phyloP scores from a whole-genome alignment of 192 early-diverging fungal species.

The Phlyctochytrium bullatum region DNA sequence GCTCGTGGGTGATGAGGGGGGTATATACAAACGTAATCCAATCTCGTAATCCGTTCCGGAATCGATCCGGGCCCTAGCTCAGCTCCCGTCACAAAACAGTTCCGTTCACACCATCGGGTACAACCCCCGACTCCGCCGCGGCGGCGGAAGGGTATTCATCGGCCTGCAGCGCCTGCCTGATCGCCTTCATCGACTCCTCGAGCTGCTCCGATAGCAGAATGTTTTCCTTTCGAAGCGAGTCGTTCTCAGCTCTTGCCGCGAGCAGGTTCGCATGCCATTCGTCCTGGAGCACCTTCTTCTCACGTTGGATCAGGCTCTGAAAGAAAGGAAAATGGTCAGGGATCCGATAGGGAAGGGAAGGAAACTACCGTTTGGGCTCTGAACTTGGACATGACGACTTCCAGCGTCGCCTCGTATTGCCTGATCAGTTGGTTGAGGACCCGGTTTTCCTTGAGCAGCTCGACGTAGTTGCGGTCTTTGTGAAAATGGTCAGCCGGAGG shows the following conservation, averaged over 20 bases:
- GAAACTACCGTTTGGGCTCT: conserved; percentile 45
- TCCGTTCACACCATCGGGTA: no score
- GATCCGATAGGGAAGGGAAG: neutral
- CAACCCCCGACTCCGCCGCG: no score
- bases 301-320: conserved; percentile 42
- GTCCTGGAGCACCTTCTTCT: conserved; percentile 35
- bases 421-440: conserved; percentile 46
- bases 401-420: conserved; percentile 55
- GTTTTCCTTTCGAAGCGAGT: conserved; percentile 17
- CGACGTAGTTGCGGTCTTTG: no score
- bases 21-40: no score
- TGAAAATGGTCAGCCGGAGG: no score
- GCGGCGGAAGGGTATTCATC: no score
- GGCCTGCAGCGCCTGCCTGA: conserved; percentile 13
- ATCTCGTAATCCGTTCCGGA: no score
- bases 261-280: conserved; percentile 29
- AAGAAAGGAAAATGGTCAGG: neutral
- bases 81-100: no score
- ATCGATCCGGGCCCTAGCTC: no score
- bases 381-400: conserved; percentile 54
- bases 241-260: conserved; percentile 33
- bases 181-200: conserved; percentile 19
- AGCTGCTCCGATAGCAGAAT: conserved; percentile 15
- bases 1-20: no score
- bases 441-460: conserved; percentile 49